These are phyloP conservation scores for Aeschynomene evenia DNA, from an alignment of 306 rosid genomes.

Conservation along the genomic window DNA sequence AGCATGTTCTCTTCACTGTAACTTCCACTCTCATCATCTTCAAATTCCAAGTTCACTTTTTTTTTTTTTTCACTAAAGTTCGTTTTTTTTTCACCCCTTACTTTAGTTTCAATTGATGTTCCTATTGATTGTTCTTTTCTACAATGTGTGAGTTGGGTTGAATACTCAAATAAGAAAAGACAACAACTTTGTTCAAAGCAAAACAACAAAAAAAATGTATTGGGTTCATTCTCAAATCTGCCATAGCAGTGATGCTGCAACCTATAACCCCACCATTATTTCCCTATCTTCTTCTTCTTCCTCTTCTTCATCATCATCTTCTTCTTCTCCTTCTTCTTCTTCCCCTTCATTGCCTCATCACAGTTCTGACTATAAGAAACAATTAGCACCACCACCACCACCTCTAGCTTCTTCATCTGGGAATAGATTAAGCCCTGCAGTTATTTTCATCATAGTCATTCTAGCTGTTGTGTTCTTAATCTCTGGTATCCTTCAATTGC, in stretches of 20 bases:
- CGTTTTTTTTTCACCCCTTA: conserved; percentile 7
- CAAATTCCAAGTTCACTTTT: neutral
- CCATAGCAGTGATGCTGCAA: conserved; percentile 35
- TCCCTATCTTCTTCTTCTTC: conserved; percentile 26
- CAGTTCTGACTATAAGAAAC: conserved; percentile 43
- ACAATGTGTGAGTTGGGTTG: conserved; percentile 53
- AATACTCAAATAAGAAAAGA: conserved; percentile 40
- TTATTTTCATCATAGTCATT: conserved; percentile 68
- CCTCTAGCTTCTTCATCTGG: conserved; percentile 50
- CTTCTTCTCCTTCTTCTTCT: neutral
- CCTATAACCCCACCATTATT: conserved; percentile 33
- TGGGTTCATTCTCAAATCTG: conserved; percentile 49
- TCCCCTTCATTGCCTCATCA: conserved; percentile 36
- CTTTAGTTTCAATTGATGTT: neutral
- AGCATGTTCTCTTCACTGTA: conserved; percentile 15
- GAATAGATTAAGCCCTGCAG: conserved; percentile 59
- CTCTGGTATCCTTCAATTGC: conserved; percentile 72
- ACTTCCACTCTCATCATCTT: conserved; percentile 17
- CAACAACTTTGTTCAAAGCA: conserved; percentile 22
- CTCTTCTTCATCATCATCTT: neutral
- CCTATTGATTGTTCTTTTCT: conserved; percentile 39
- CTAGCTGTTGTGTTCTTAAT: conserved; percentile 74
- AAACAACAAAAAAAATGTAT: conserved; percentile 49
- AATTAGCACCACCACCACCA: conserved; percentile 33
- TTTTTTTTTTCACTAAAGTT: conserved; percentile 13